Percentiles rank a stretch among this genome's conserved stretches.
Conservation (phyloP, 2,329 filamentous ascomycete species). For the Cladobotryum mycophilum region DNA sequence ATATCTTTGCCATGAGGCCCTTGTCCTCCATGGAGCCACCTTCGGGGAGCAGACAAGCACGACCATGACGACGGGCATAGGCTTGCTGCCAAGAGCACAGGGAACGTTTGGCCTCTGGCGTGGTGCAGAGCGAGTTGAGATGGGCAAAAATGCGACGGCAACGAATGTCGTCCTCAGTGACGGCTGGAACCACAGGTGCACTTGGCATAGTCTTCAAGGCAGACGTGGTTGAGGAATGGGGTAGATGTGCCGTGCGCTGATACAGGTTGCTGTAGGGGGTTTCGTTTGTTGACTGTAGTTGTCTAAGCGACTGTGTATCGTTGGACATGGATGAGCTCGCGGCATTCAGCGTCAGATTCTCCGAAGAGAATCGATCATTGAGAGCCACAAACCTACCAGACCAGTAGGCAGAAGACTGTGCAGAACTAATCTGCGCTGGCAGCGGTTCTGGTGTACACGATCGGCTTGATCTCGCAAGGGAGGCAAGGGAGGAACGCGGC, state of each 20-base stretch:
- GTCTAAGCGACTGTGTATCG: not conserved
- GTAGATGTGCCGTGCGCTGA: conserved; percentile 20
- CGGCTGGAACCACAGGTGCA: conserved; percentile 11
- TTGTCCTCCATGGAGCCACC: conserved; percentile 28
- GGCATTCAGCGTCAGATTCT: conserved; percentile 18
- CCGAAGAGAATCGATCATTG: conserved; percentile 39
- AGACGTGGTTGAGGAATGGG: conserved; percentile 27
- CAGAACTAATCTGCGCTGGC: conserved; percentile 29
- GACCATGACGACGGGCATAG: conserved; percentile 37
- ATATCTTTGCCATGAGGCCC: conserved; percentile 23
- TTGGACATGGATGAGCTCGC: not conserved
- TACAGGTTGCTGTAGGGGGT: conserved; percentile 13
- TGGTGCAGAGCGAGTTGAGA: conserved; percentile 42
- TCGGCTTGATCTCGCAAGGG: conserved; percentile 13
- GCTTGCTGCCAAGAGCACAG: conserved; percentile 43
- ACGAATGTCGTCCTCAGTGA: conserved; percentile 36
- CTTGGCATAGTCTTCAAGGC: conserved; percentile 21
- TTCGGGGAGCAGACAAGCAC: conserved; percentile 34
- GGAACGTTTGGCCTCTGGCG: conserved; percentile 40
- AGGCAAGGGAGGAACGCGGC: conserved; percentile 15
- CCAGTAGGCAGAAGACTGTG: conserved; percentile 52
- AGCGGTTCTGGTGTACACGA: conserved; percentile 15
- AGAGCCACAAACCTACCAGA: conserved; percentile 53
- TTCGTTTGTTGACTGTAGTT: conserved; percentile 11
- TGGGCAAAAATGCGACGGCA: conserved; percentile 39